Base-by-base conservation (phyloP, 202 grass and related monocot genomes). In the Dendrocalamus latiflorus region DNA sequence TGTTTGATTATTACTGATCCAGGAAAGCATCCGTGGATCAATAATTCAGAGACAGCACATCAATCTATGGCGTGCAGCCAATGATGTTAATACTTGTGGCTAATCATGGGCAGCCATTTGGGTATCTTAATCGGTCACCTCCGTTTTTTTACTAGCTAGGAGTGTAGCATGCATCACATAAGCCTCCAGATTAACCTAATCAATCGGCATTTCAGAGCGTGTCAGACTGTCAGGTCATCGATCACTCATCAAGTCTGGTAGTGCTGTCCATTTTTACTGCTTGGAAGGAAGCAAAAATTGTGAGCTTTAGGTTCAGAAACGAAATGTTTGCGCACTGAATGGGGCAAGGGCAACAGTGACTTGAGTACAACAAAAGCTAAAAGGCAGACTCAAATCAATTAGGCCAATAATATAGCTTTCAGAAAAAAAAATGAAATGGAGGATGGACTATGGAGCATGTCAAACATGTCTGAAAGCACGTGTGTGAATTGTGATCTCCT, bases 11-110 rank as follows among this genome's bases (percentile, higher is more conserved):
- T 80, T 78, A 87, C 84, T 26, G 84, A 59, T 48, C 26, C 63
- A 61, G 66, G 65, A 37, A 87, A 84, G 47, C 75, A 80, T 80
- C 88, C 70, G 57, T 2, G 22, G 34, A 22, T 87, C 88, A 90
- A 87, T 90, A 76, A 90, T 90, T 79, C 88, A 76, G 88, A 90
- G 80, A 62, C 88, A 90, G 88, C 88, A 47, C 88, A 86, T 64
- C 84, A 50, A 9, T 44, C 80, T 65, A 87, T 87, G 62, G 84
- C 84, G 88, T 87, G 84, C 88, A 16, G 45, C 84, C 69, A 75
- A 62, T 84, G 80, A 70, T 39, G 55, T n/a, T 84, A n/a, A 12
- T 69, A 10, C 64, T 25, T 1, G 75, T 25, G 70, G 0, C 84
- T 84, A 84, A 90, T 87, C 80, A 87, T 87, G 76, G 69, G 13